Evolutionary conservation across 2,329 filamentous ascomycete genomes (phyloP), one percentile per base, ranked within the genome.

Genomic region (Pyricularia pennisetigena): DNA sequence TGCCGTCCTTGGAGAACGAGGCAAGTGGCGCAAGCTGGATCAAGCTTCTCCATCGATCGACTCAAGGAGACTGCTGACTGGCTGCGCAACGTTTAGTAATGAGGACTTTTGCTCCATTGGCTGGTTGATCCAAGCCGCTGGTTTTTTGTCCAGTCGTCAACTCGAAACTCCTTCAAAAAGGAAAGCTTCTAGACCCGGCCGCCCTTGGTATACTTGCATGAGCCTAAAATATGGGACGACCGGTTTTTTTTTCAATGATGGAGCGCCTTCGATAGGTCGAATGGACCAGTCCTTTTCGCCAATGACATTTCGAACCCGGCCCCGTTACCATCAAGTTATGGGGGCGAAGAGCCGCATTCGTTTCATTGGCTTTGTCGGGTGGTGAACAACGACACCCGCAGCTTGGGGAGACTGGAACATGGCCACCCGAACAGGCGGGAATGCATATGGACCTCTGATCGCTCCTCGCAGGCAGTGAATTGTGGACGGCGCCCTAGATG

Each of bases 331-430:
- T 75, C 72, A 73, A 72, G 74, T 71, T 70, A 66, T 71, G 69
- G 59, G 12, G 67, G 26, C 64, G 69, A 73, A 76, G 74, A 77
- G 74, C 74, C 74, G 74, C 74, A 73, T 70, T 65, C 68, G 23
- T 69, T 67, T 30, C 29, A 12, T 23, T 65, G 32, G 28, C 30
- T 65, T 41, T 65, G 30, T 32, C 30, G 64, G 32, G n/a, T 35
- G 64, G 41, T 54, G 16, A 54, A 20, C 41, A 54, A 54, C 16
- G 41, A 20, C 41, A 20, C 41, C 41, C 41, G 41, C 20, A 54
- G 16, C 16, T n/a, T n/a, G 16, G 41, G 41, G 16, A 4, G 16
- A n/a, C 41, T 54, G 20, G 41, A 54, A 54, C 41, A 54, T 6
- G 16, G 41, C 32, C 32, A 2, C 41, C 41, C 41, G n/a, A 54